Conservation (phyloP, 2,329 filamentous ascomycete genomes). For the Colletotrichum falcatum region DNA sequence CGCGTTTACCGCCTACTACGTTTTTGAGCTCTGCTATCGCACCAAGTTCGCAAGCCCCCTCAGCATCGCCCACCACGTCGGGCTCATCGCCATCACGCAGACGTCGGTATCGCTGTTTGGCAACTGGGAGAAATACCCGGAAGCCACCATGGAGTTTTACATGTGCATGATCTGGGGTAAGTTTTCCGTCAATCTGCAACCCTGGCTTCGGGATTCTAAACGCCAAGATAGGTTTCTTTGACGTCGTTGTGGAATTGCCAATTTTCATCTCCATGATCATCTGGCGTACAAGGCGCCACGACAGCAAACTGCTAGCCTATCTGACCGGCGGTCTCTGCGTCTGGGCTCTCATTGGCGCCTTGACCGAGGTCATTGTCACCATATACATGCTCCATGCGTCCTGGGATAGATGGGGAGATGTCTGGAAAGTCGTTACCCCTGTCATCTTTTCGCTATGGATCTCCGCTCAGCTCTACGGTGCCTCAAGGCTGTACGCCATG, state of each 20-base stretch:
- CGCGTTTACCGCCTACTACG: conserved; percentile 38
- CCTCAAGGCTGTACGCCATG: conserved; percentile 26
- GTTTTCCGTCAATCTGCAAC: neutral
- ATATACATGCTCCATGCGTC: conserved; percentile 33
- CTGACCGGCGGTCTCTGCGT: conserved; percentile 2
- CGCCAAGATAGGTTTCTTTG: conserved; percentile 12
- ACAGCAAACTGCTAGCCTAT: conserved; percentile 14
- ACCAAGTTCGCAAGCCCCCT: conserved; percentile 36
- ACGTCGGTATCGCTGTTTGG: conserved; percentile 31
- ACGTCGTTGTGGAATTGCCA: conserved; percentile 23
- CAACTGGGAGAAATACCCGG: conserved; percentile 11
- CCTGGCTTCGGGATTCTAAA: neutral
- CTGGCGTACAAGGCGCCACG: conserved; percentile 19
- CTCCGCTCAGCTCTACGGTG: conserved; percentile 32
- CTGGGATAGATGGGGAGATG: conserved; percentile 35
- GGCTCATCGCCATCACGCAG: conserved; percentile 36
- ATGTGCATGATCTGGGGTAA: conserved; percentile 39
- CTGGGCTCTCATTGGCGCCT: conserved; percentile 17
- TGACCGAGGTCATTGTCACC: conserved; percentile 25
- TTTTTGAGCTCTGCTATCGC: conserved; percentile 41
- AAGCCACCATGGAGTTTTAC: conserved; percentile 34
- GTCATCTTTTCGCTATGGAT: conserved; percentile 38
- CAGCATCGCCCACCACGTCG: conserved; percentile 38
- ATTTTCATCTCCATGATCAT: conserved; percentile 33
- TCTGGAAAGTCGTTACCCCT: conserved; percentile 32